Base-by-base conservation (phyloP, 73 alveolate species). In the Paramecium pentaurelia region DNA sequence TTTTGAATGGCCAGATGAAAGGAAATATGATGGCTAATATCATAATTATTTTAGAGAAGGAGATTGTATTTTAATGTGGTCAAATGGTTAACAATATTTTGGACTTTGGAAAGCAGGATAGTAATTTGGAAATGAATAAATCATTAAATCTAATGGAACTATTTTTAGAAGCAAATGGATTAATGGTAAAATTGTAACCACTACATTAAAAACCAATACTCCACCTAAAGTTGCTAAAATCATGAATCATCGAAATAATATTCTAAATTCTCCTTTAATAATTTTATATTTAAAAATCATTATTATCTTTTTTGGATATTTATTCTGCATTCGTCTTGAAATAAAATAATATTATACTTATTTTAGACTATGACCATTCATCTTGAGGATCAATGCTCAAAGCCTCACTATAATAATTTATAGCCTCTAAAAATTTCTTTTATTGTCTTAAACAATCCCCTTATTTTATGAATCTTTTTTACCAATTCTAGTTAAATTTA, bases 1-100 rank as follows among this genome's bases (percentile, higher is more conserved):
- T 42, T 87, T 87, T 14, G 73, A 60, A 37, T 60, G 93, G 93
- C 93, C 93, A 28, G 93, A 86, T 59, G 93, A 86, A 14, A 86
- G 93, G 36, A 59, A 58, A 59, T 86, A 86, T 58, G 73, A 68
- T 12, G 93, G 93, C 11, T 54, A 22, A 16, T 86, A 58, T 58
- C 12, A n/a, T 6, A 86, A 86, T 58, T 86, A 86, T 34, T 32
- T 32, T 18, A 86, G 77, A 58, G 59, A 86, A 32, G 93, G 93
- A n/a, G 59, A 58, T 86, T 86, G 93, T 32, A 16, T 36, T 16
- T 68, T 32, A 14, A 14, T 11, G 0, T 68, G 85, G 85, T 25
- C 85, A 6, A 34, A 30, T 30, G 51, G 54, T 14, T 68, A 68
- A 68, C 1, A 68, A 7, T 68, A 68, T 68, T 14, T 68, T 6